Percentiles rank a stretch among this genome's conserved stretches.
Evolutionary conservation across 2,329 filamentous ascomycete species (phyloP).

Genomic region (Trichothecium roseum): DNA sequence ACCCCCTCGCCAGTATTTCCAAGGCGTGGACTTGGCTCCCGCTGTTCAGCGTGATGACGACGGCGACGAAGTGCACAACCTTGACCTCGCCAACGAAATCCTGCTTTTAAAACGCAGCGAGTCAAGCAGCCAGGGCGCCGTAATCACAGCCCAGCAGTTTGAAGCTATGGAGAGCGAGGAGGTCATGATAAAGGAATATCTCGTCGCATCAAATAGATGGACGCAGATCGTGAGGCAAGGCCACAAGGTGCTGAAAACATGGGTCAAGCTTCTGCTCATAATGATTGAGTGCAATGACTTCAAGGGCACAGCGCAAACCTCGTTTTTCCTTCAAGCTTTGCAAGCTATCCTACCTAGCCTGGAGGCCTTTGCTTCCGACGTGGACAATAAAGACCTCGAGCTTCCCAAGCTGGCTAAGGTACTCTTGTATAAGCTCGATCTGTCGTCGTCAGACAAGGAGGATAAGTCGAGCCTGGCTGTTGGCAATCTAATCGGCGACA

Average conservation of each 20-base stretch:
- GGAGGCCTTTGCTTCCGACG: slow-evolving; percentile 62
- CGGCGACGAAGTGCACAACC: slow-evolving; percentile 50
- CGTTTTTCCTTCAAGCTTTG: slow-evolving; percentile 76
- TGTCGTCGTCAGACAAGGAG: slow-evolving; percentile 24
- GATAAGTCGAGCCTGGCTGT: slow-evolving; percentile 36
- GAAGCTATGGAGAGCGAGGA: slow-evolving; percentile 47
- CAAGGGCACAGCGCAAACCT: slow-evolving; percentile 57
- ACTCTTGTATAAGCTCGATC: slow-evolving; percentile 61
- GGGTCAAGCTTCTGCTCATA: slow-evolving; percentile 76
- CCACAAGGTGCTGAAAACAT: slow-evolving; percentile 64
- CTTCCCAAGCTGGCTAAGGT: slow-evolving; percentile 67
- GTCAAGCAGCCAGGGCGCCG: slow-evolving; percentile 34
- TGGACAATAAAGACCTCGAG: slow-evolving; percentile 60
- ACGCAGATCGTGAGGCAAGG: slow-evolving; percentile 46
- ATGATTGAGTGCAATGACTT: slow-evolving; percentile 77
- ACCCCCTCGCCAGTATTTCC: slow-evolving; percentile 49
- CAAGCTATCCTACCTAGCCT: slow-evolving; percentile 84
- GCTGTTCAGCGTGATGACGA: slow-evolving; percentile 54
- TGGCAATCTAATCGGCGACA: slow-evolving; percentile 73
- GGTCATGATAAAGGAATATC: slow-evolving; percentile 46
- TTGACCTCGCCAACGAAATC: slow-evolving; percentile 63
- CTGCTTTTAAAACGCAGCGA: slow-evolving; percentile 60
- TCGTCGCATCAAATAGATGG: slow-evolving; percentile 53
- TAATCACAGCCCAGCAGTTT: slow-evolving; percentile 40
- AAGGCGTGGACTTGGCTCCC: slow-evolving; percentile 54